Evolutionary conservation across 192 early-diverging fungal species (phyloP).

Genomic region (Dissophora ornata): DNA sequence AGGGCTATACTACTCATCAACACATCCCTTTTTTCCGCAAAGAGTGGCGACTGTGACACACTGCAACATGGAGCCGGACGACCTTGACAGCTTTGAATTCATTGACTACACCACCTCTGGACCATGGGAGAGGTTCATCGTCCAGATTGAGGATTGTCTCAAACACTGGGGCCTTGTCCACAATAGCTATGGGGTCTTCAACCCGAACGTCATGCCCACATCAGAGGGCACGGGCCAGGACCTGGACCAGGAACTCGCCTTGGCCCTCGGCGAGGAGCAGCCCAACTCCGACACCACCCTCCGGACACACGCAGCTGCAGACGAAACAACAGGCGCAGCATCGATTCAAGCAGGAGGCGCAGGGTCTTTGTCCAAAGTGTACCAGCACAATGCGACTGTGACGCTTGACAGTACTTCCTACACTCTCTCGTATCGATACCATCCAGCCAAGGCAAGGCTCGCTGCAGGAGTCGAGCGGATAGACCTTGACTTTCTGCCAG

Average conservation of each 20-base stretch:
- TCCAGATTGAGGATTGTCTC: conserved; percentile 70
- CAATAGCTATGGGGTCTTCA: conserved; percentile 61
- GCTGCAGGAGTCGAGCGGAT: conserved; percentile 47
- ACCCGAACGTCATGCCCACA: conserved; percentile 51
- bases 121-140: conserved; percentile 72
- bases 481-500: conserved; percentile 55
- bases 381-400: conserved; percentile 41
- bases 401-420: conserved; percentile 52
- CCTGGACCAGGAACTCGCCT: conserved; percentile 24
- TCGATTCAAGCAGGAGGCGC: too few species aligned
- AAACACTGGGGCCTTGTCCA: conserved; percentile 67
- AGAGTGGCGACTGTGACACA: not conserved
- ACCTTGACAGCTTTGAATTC: conserved; percentile 80
- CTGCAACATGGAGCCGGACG: conserved; percentile 39
- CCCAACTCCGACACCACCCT: not conserved
- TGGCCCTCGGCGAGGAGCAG: conserved; percentile 41
- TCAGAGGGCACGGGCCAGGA: conserved; percentile 31
- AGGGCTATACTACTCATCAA: too few species aligned
- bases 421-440: conserved; percentile 54
- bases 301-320: not conserved
- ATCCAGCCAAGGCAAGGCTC: conserved; percentile 37
- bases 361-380: conserved; percentile 20
- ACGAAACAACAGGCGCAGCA: not conserved
- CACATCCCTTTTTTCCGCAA: too few species aligned
- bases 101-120: conserved; percentile 81